Evolutionary conservation across 768 basidiomycete species (phyloP).

Genomic region (Pisolithus albus): DNA sequence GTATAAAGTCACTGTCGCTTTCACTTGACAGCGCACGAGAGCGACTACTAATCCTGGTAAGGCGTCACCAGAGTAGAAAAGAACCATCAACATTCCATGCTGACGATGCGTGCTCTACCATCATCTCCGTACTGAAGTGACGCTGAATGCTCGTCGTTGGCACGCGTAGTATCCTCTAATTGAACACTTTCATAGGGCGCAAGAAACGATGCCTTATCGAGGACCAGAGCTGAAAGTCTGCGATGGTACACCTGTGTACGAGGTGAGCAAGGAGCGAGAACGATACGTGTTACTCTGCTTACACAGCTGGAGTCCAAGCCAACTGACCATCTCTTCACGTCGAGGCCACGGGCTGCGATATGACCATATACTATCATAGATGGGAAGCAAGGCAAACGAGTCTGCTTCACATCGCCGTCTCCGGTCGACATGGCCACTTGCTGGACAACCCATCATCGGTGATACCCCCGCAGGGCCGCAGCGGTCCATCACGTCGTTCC

Average conservation of each 20-base stretch:
- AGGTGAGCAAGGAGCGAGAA: neutral
- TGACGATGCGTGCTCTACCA: slow-evolving; percentile 42
- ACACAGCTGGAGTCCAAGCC: slow-evolving; percentile 59
- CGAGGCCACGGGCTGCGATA: slow-evolving; percentile 59
- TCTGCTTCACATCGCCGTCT: slow-evolving; percentile 12
- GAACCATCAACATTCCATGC: slow-evolving; percentile 38
- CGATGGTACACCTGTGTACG: slow-evolving; percentile 47
- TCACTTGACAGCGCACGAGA: slow-evolving; percentile 74
- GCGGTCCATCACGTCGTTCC: slow-evolving; percentile 57
- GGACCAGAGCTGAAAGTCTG: slow-evolving; percentile 60
- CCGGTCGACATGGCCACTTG: slow-evolving; percentile 11
- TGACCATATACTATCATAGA: slow-evolving; percentile 86
- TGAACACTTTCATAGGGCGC: slow-evolving; percentile 4
- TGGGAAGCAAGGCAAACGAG: slow-evolving; percentile 55
- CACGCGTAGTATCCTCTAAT: slow-evolving; percentile 13
- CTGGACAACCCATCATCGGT: slow-evolving; percentile 2
- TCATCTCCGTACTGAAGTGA: slow-evolving; percentile 52
- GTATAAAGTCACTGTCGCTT: slow-evolving; percentile 78
- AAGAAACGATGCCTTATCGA: slow-evolving; percentile 30
- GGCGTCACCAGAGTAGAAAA: neutral
- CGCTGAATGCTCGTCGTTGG: slow-evolving; percentile 11
- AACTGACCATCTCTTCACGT: slow-evolving; percentile 75
- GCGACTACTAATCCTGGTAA: slow-evolving; percentile 39
- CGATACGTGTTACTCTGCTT: neutral
- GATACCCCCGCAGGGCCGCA: slow-evolving; percentile 59